These are phyloP conservation scores for Russula earlei DNA, from an alignment of 768 basidiomycete genomes.

Conservation along the genomic window DNA sequence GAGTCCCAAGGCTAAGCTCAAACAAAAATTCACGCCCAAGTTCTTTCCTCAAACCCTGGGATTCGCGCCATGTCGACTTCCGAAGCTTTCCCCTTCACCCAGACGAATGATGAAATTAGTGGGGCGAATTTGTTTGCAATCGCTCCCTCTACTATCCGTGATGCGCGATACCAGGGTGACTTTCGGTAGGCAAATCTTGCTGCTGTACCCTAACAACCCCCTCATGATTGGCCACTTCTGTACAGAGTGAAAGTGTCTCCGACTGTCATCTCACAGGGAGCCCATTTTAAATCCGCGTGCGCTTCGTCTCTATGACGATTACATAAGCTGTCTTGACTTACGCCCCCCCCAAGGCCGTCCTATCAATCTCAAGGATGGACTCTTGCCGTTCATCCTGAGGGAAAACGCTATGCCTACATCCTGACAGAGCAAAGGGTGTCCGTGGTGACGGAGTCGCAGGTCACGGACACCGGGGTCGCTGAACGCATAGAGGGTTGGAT, in stretches of 20 bases:
- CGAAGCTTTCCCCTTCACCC: not conserved
- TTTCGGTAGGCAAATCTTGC: not conserved
- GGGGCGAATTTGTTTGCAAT: not conserved
- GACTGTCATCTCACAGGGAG: not conserved
- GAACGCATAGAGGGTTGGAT: not conserved
- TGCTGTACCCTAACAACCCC: too few species aligned
- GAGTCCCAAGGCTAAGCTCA: too few species aligned
- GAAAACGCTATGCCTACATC: not conserved
- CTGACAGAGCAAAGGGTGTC: not conserved
- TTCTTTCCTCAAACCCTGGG: too few species aligned
- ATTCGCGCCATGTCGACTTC: not conserved
- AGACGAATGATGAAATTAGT: not conserved
- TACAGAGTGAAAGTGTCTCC: not conserved
- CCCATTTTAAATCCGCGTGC: slow-evolving; percentile 1
- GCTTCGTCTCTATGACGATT: not conserved
- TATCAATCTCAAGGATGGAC: slow-evolving; percentile 5
- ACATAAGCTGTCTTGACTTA: not conserved
- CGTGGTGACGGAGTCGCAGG: slow-evolving; percentile 2
- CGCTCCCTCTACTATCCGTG: not conserved
- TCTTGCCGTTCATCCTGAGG: slow-evolving; percentile 2
- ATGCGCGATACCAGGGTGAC: not conserved
- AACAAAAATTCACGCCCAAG: too few species aligned
- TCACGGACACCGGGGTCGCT: not conserved
- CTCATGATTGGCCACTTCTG: not conserved
- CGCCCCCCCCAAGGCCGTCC: not conserved